Conservation (phyloP, 164 flowering plant genomes). For the Chloranthus sessilifolius region DNA sequence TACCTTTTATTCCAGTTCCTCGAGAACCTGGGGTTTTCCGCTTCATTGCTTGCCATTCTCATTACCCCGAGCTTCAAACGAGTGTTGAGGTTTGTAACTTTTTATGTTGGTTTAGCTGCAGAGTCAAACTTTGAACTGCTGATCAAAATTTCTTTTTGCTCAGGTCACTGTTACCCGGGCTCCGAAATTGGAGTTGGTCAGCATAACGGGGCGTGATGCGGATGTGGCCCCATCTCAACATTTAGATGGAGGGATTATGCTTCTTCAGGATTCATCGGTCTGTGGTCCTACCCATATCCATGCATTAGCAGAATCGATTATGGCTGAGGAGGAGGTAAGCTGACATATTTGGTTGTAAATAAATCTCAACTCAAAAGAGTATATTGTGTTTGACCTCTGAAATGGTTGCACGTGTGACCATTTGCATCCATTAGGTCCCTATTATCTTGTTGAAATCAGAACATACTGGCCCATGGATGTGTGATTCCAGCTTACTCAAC, state of each 20-base stretch:
- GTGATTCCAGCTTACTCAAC: too few relatives aligned
- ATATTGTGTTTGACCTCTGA: too few relatives aligned
- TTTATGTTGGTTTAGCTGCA: slow-evolving; percentile 1
- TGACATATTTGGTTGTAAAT: too few relatives aligned
- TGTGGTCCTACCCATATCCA: slow-evolving; percentile 1
- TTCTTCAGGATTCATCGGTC: slow-evolving; percentile 10
- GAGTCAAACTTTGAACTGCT: neutral
- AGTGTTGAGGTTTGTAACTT: slow-evolving; percentile 34
- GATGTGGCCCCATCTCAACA: slow-evolving; percentile 8
- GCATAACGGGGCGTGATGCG: slow-evolving; percentile 1
- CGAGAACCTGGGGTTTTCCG: slow-evolving; percentile 30
- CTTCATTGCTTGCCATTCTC: slow-evolving; percentile 49
- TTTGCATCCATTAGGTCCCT: too few relatives aligned
- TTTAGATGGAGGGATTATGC: slow-evolving; percentile 11
- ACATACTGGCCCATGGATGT: too few relatives aligned
- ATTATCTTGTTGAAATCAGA: too few relatives aligned
- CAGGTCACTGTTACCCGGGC: slow-evolving; percentile 31
- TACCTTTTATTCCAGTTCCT: slow-evolving; percentile 50
- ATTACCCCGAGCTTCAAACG: slow-evolving; percentile 39
- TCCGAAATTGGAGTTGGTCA: slow-evolving; percentile 14
- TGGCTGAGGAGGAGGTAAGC: slow-evolving; percentile 25
- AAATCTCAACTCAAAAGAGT: too few relatives aligned
- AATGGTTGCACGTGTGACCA: too few relatives aligned
- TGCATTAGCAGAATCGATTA: slow-evolving; percentile 11
- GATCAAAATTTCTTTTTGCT: neutral